Evolutionary conservation across 345 rosid genomes (phyloP), one percentile per base, ranked within the genome.

Genomic region (Raphanus sativus): DNA sequence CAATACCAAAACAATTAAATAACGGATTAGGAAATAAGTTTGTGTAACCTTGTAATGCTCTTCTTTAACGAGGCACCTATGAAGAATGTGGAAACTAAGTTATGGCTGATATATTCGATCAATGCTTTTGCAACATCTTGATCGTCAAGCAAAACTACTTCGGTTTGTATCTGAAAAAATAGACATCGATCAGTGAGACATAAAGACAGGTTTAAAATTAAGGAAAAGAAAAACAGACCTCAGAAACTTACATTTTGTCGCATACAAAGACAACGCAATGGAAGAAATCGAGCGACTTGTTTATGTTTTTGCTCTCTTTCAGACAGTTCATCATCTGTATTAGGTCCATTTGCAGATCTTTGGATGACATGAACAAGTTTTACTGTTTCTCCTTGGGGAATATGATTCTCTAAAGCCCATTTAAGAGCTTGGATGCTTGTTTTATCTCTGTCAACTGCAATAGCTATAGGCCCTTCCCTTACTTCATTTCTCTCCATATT

Each of bases 281-380:
- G 79, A 74, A 88, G 86, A 75, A 89, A 85, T 50, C 78, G 85
- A 73, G 30, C 38, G 61, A 36, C 58, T 8, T 60, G 73, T 45
- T 42, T 68, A 63, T 74, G 80, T 11, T 4, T 59, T 11, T 75
- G 29, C 21, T 72, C 86, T 21, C 67, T 77, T 59, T 85, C 78
- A 25, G 30, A 9, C 8, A 21, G n/a, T 16, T 69, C 69, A 71
- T 80, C 77, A 36, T 61, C 56, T 54, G 58, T 58, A 3, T 34
- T 0, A 82, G 65, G 26, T 8, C 70, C 75, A 62, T 40, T 55
- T 2, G 78, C 45, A 12, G 84, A 42, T 60, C 65, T 85, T 8
- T 82, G 88, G 65, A 80, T 36, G 55, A 92, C 92, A 73, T 92
- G 96, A 72, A 92, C 77, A 6, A 92, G 92, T 73, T 75, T 87